Conservation (phyloP, 1,284 basidiomycete genomes). For the Xerocomus cyaneibrunnescens region DNA sequence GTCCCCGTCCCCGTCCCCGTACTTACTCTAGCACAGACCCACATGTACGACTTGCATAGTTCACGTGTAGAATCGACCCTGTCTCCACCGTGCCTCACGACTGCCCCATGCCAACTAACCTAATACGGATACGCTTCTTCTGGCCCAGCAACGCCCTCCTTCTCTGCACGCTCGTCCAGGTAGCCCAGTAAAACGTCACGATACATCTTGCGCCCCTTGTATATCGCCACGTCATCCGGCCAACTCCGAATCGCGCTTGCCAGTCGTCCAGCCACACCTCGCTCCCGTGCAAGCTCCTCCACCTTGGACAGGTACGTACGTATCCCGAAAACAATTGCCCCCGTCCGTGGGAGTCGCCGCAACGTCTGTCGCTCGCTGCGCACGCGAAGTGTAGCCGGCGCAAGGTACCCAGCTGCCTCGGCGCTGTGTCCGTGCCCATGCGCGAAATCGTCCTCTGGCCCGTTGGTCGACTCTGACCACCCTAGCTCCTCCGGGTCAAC, state of each 20-base stretch:
- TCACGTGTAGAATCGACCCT: neutral
- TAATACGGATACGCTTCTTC: neutral
- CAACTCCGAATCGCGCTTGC: constrained; percentile 67
- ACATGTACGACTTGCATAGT: no score
- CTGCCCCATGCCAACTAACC: neutral
- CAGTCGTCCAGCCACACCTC: constrained; percentile 64
- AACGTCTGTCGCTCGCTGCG: constrained; percentile 73
- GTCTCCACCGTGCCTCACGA: neutral
- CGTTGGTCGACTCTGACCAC: constrained; percentile 67
- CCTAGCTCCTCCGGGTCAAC: constrained; percentile 63
- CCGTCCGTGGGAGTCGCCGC: constrained; percentile 61
- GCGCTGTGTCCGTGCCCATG: constrained; percentile 38
- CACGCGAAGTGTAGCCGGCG: constrained; percentile 51
- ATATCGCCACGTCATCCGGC: constrained; percentile 60
- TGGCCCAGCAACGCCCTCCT: neutral
- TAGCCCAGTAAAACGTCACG: constrained; percentile 44
- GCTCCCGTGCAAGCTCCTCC: constrained; percentile 54
- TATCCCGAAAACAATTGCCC: constrained; percentile 73
- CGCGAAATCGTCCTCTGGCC: constrained; percentile 56
- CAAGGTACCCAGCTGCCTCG: constrained; percentile 25
- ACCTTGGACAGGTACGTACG: constrained; percentile 67
- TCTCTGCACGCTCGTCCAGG: constrained; percentile 44
- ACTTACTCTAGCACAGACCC: no score
- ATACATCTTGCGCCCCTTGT: constrained; percentile 61
- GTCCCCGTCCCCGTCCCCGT: no score